Evolutionary conservation across 2,329 filamentous ascomycete genomes (phyloP).

Genomic region (Hymenoscyphus occultus): DNA sequence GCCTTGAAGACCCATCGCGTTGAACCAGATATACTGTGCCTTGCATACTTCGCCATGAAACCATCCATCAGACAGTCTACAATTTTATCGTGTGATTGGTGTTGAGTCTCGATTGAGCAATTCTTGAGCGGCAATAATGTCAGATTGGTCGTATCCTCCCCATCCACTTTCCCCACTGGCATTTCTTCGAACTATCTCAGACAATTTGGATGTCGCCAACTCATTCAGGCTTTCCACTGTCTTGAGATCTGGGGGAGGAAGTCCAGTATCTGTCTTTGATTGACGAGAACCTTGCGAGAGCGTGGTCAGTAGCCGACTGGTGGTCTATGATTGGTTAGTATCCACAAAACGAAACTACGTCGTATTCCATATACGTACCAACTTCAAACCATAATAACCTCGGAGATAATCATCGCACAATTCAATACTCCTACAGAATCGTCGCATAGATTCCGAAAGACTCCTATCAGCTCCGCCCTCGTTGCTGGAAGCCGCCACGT

Average conservation of each 20-base stretch:
- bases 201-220: conserved; percentile 69
- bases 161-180: conserved; percentile 60
- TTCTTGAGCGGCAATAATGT: conserved; percentile 68
- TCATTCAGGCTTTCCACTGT: conserved; percentile 68
- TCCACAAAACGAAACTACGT: conserved; percentile 4
- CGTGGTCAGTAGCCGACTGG: conserved; percentile 43
- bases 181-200: conserved; percentile 69
- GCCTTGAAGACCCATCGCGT: conserved; percentile 18
- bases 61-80: conserved; percentile 5
- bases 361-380: conserved; percentile 49
- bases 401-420: conserved; percentile 90
- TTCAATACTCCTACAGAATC: conserved; percentile 69
- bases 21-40: conserved; percentile 24
- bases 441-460: conserved; percentile 54
- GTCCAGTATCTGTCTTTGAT: conserved; percentile 43
- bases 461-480: conserved; percentile 45
- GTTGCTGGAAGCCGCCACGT: conserved; percentile 59
- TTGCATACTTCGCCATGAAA: conserved; percentile 18
- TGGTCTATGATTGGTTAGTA: conserved; percentile 34
- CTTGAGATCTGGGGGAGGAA: conserved; percentile 52
- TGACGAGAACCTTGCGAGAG: conserved; percentile 41
- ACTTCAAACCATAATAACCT: conserved; percentile 86
- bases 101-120: conserved; percentile 34
- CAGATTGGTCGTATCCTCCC: conserved; percentile 69
- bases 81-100: conserved; percentile 32